phyloP scores from a whole-genome alignment of 768 basidiomycete species.

The Mycena polygramma region DNA sequence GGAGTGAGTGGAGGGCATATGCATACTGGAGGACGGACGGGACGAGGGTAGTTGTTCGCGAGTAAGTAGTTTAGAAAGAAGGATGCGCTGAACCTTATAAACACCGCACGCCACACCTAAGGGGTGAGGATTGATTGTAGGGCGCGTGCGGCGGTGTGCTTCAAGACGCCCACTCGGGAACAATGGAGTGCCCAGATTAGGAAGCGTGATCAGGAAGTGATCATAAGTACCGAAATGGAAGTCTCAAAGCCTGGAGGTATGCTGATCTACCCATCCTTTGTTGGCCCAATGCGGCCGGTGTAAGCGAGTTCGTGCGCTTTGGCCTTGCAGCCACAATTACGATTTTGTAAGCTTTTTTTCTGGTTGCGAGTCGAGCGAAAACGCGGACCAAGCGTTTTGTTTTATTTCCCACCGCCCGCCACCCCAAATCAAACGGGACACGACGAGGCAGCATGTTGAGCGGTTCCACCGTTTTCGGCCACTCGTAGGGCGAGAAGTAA shows the following conservation, averaged over 20 bases:
- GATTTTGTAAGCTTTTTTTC: background rate
- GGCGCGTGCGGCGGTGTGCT: background rate
- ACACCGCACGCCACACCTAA: conserved; percentile 30
- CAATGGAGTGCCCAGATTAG: conserved; percentile 8
- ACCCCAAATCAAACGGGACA: conserved; percentile 23
- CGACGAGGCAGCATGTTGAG: conserved; percentile 20
- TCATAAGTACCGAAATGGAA: too few relatives aligned
- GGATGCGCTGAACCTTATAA: conserved; percentile 24
- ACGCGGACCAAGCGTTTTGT: conserved; percentile 22
- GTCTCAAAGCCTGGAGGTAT: background rate
- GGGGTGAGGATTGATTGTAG: conserved; percentile 29
- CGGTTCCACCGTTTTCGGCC: conserved; percentile 20
- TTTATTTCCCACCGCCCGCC: conserved; percentile 26
- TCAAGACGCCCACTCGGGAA: background rate
- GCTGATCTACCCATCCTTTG: background rate
- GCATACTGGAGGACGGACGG: conserved; percentile 16
- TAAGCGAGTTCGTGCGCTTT: conserved; percentile 16
- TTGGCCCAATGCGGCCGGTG: background rate
- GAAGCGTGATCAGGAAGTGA: background rate
- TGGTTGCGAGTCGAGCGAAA: conserved; percentile 7
- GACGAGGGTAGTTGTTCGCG: background rate
- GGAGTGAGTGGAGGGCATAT: conserved; percentile 15
- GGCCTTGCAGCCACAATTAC: conserved; percentile 13
- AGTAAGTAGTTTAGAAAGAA: conserved; percentile 23
- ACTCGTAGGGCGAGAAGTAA: conserved; percentile 5